Evolutionary conservation across 139 green algal genomes (phyloP).

Genomic region (Monoraphidium neglectum): DNA sequence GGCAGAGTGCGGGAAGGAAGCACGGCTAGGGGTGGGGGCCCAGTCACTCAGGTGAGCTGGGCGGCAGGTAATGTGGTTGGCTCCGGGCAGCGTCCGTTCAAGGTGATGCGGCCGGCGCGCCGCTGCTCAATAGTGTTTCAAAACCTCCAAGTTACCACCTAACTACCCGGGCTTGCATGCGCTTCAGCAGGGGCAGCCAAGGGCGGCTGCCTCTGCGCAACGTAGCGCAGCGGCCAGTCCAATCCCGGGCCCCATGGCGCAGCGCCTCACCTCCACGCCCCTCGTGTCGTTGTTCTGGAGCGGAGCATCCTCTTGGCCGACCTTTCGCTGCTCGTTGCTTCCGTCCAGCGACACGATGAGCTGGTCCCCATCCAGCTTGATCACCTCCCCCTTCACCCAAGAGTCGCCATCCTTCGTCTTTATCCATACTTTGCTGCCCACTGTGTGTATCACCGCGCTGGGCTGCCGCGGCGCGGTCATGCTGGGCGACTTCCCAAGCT

Average conservation of each 20-base stretch:
- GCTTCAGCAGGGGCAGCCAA: too few relatives aligned
- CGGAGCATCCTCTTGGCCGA: slow-evolving; percentile 58
- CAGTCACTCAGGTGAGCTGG: too few relatives aligned
- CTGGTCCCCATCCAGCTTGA: slow-evolving; percentile 46
- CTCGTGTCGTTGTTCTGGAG: slow-evolving; percentile 77
- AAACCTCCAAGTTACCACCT: too few relatives aligned
- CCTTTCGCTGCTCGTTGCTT: slow-evolving; percentile 11
- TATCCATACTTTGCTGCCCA: slow-evolving; percentile 79
- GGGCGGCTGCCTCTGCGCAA: not conserved
- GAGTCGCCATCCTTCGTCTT: slow-evolving; percentile 51
- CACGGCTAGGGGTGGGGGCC: not conserved
- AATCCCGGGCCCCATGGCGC: too few relatives aligned
- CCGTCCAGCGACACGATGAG: slow-evolving; percentile 52
- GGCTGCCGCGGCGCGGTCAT: too few relatives aligned
- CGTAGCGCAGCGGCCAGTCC: too few relatives aligned
- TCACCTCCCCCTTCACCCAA: slow-evolving; percentile 82
- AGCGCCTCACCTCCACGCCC: slow-evolving; percentile 81
- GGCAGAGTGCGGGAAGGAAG: not conserved
- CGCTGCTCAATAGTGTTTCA: too few relatives aligned
- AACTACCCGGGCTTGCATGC: too few relatives aligned
- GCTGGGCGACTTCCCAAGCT: too few relatives aligned
- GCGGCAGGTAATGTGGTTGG: too few relatives aligned
- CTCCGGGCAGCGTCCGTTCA: too few relatives aligned
- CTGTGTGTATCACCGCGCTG: slow-evolving; percentile 61
- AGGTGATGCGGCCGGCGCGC: too few relatives aligned